Percentiles rank a stretch among this genome's conserved stretches.
These are phyloP conservation scores for Cercospora zeina DNA, from an alignment of 2,329 filamentous ascomycete species.

Conservation along the genomic window DNA sequence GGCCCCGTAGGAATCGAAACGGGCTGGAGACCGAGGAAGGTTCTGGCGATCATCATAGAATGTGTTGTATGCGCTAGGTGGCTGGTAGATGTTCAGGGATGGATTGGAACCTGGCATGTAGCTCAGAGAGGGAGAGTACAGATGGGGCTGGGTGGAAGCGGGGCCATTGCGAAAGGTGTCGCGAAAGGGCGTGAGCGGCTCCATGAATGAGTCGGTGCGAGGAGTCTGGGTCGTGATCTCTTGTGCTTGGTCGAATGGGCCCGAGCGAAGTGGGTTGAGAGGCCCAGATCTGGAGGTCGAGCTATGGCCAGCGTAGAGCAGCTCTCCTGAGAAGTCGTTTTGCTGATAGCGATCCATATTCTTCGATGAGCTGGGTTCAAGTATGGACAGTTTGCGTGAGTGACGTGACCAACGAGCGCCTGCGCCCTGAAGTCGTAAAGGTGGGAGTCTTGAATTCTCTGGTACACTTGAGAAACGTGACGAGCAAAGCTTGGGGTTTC, in stretches of 20 bases:
- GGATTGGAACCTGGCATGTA: background rate
- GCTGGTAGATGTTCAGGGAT: conserved; percentile 1
- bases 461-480: background rate
- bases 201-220: conserved; percentile 1
- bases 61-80: background rate
- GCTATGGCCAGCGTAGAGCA: background rate
- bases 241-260: background rate
- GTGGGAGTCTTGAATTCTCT: conserved; percentile 11
- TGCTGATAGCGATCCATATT: background rate
- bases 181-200: background rate
- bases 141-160: background rate
- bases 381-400: conserved; percentile 10
- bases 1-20: background rate
- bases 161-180: background rate
- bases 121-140: background rate
- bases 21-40: background rate
- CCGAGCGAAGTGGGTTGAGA: background rate
- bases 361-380: conserved; percentile 6
- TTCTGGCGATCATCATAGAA: background rate
- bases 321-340: background rate
- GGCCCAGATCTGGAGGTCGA: background rate
- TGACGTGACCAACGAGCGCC: conserved; percentile 4
- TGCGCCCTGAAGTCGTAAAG: conserved; percentile 6
- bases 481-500: conserved; percentile 1
- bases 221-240: background rate